These are phyloP conservation scores for Coccomyxa sp. DNA, from an alignment of 139 green algal genomes.

Conservation along the genomic window DNA sequence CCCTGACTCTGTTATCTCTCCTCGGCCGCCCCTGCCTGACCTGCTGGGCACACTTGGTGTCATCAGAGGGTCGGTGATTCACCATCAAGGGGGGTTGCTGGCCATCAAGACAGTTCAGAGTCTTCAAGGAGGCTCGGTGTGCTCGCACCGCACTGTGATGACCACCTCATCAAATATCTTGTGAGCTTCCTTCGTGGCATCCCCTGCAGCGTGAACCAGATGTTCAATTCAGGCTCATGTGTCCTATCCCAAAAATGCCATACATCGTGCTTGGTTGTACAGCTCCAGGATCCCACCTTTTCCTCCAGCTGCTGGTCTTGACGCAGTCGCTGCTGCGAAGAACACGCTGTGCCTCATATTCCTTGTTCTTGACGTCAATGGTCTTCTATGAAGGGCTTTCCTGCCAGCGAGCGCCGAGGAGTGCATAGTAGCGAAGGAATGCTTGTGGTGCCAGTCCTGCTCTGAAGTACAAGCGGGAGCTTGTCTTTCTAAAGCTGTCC, in stretches of 20 bases:
- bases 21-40: conserved; percentile 59
- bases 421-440: no score
- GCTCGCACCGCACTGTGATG: conserved; percentile 50
- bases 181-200: conserved; percentile 40
- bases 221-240: not conserved
- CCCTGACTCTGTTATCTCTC: conserved; percentile 56
- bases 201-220: not conserved
- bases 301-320: no score
- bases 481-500: no score
- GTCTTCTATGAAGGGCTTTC: no score
- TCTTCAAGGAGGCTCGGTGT: not conserved
- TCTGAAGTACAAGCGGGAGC: no score
- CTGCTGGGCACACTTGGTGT: conserved; percentile 16
- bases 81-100: not conserved
- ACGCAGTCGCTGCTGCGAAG: no score
- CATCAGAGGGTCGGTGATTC: not conserved
- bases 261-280: not conserved
- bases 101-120: not conserved
- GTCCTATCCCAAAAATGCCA: not conserved
- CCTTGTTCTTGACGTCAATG: no score
- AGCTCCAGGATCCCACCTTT: no score
- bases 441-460: no score
- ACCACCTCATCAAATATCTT: conserved; percentile 73
- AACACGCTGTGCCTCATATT: no score
- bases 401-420: no score